Conservation (phyloP, 2,329 filamentous ascomycete genomes). For the Akanthomyces dipterigenus region DNA sequence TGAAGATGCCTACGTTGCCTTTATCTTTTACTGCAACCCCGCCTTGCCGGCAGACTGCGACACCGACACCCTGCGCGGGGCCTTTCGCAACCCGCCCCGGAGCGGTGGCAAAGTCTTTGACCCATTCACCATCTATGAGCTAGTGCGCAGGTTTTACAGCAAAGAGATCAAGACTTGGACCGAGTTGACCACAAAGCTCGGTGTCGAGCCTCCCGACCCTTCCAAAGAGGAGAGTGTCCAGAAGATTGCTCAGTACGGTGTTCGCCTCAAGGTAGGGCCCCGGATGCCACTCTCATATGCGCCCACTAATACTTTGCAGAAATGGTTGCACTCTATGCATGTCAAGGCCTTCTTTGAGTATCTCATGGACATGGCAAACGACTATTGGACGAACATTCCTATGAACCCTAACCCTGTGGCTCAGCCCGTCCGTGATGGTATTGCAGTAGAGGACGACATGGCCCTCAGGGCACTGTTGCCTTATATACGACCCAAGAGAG, state of each 20-base stretch:
- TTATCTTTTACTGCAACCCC: constrained; percentile 89
- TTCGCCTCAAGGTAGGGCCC: constrained; percentile 69
- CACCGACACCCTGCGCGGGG: constrained; percentile 62
- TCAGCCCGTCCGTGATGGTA: constrained; percentile 67
- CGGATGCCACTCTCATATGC: constrained; percentile 2
- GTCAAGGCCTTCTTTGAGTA: constrained; percentile 94
- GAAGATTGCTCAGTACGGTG: constrained; percentile 91
- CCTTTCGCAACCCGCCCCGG: constrained; percentile 73
- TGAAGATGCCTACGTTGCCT: constrained; percentile 74
- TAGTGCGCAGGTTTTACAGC: constrained; percentile 70
- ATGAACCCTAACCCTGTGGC: constrained; percentile 54
- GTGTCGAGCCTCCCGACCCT: constrained; percentile 75
- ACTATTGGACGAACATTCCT: constrained; percentile 75
- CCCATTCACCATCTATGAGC: constrained; percentile 66
- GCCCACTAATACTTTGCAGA: constrained; percentile 37
- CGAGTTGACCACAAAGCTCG: constrained; percentile 77
- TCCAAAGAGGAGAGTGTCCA: constrained; percentile 84
- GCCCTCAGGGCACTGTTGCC: constrained; percentile 78
- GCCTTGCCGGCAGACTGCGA: constrained; percentile 61
- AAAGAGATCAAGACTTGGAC: constrained; percentile 93
- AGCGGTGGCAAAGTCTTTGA: constrained; percentile 84
- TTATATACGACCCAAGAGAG: constrained; percentile 59
- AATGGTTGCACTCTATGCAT: constrained; percentile 97
- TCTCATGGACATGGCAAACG: constrained; percentile 67
- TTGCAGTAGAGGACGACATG: constrained; percentile 80